Conservation (phyloP, 106 monocot genomes). For the Amphibolis antarctica region DNA sequence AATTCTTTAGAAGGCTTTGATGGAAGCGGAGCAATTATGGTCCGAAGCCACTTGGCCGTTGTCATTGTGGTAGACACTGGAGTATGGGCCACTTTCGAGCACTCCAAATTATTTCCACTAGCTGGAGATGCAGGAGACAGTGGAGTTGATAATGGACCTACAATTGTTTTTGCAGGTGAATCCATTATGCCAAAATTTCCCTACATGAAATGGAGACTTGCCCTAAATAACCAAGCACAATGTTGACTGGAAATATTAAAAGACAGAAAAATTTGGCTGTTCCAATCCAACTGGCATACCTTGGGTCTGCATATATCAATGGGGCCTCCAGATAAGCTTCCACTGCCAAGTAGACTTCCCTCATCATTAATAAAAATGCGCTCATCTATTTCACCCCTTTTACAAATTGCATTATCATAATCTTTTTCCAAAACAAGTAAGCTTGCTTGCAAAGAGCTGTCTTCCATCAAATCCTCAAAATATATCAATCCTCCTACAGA, state of each 20-base stretch:
- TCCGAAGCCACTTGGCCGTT: conserved; percentile 94
- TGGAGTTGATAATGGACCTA: conserved; percentile 44
- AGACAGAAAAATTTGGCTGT: neutral
- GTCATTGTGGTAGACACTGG: conserved; percentile 94
- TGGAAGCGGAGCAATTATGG: conserved; percentile 62
- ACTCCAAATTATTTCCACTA: conserved; percentile 23
- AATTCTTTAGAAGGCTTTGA: conserved; percentile 63
- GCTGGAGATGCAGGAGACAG: conserved; percentile 42
- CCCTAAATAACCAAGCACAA: neutral
- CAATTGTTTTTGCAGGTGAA: conserved; percentile 63
- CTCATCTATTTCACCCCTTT: conserved; percentile 73
- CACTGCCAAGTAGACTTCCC: conserved; percentile 77
- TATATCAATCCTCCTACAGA: conserved; percentile 59
- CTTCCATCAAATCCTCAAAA: conserved; percentile 81
- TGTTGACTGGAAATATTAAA: neutral
- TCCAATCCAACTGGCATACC: conserved; percentile 25
- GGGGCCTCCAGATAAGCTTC: conserved; percentile 84
- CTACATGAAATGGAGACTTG: conserved; percentile 35
- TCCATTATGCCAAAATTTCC: conserved; percentile 33
- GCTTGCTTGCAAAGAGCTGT: conserved; percentile 46
- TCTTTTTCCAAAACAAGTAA: conserved; percentile 63
- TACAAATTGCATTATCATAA: conserved; percentile 54
- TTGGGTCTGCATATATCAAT: conserved; percentile 47
- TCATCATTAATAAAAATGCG: conserved; percentile 72
- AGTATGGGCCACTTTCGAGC: conserved; percentile 36